phyloP scores from a whole-genome alignment of 140 eudicot genomes.

The Ambrosia hybrid region DNA sequence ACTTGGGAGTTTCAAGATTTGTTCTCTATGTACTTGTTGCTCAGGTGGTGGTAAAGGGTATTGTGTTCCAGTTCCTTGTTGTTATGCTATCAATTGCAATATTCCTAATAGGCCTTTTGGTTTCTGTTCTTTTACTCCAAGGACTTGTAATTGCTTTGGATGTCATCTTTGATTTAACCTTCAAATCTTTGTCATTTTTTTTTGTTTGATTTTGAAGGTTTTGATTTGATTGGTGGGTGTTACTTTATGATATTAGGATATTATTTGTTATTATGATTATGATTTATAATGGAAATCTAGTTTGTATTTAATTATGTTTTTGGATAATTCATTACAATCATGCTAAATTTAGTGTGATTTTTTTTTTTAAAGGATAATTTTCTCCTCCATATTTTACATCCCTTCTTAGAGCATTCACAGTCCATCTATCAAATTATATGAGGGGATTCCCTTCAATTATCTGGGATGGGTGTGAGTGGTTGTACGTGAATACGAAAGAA shows the following conservation, averaged over 20 bases:
- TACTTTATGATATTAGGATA: slow-evolving; percentile 13
- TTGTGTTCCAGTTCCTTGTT: slow-evolving; percentile 92
- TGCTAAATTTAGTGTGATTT: not conserved
- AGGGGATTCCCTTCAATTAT: too few relatives aligned
- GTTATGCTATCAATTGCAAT: slow-evolving; percentile 86
- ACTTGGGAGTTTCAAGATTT: slow-evolving; percentile 70
- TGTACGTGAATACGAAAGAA: too few relatives aligned
- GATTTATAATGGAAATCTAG: slow-evolving; percentile 11
- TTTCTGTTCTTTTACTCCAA: slow-evolving; percentile 80
- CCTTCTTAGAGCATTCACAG: too few relatives aligned
- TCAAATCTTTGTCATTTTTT: slow-evolving; percentile 18
- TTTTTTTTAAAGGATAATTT: too few relatives aligned
- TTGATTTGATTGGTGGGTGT: slow-evolving; percentile 1
- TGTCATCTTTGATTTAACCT: slow-evolving; percentile 53
- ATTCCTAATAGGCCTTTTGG: slow-evolving; percentile 96
- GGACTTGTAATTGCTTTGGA: slow-evolving; percentile 83
- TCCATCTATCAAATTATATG: too few relatives aligned
- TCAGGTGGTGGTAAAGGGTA: slow-evolving; percentile 45
- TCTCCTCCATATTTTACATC: too few relatives aligned
- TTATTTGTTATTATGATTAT: not conserved
- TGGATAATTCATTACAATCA: not conserved
- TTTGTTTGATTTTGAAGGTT: slow-evolving; percentile 14
- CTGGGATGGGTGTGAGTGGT: not conserved
- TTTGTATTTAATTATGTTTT: slow-evolving; percentile 13
- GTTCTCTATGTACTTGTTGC: slow-evolving; percentile 84